Evolutionary conservation across 305 asterid genomes (phyloP).

Genomic region (Fraxinus sp.): DNA sequence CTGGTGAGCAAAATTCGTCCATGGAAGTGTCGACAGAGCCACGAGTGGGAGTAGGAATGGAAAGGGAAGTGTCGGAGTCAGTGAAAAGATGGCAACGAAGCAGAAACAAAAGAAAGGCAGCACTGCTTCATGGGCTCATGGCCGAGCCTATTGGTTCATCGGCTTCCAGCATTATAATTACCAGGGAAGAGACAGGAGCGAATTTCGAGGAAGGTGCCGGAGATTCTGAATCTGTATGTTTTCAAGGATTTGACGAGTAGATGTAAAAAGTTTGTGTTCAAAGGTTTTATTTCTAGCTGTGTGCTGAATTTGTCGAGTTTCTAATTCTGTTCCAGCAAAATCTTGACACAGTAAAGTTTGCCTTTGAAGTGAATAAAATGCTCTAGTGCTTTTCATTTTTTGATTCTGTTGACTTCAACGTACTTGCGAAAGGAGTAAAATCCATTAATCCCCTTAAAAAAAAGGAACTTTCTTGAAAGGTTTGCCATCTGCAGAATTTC

Average conservation of each 20-base stretch:
- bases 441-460: no score
- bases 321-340: background rate
- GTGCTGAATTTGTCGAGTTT: background rate
- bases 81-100: conserved; percentile 48
- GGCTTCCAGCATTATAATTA: conserved; percentile 45
- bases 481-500: no score
- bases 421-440: no score
- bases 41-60: background rate
- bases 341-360: background rate
- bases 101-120: conserved; percentile 55
- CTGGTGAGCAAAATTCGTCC: conserved; percentile 2
- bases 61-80: conserved; percentile 30
- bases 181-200: conserved; percentile 29
- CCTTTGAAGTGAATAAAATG: no score
- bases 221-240: conserved; percentile 57
- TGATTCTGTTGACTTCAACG: no score
- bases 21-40: conserved; percentile 18
- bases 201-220: conserved; percentile 39
- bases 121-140: conserved; percentile 24
- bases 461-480: no score
- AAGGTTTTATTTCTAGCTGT: background rate
- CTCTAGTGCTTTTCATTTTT: no score
- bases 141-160: conserved; percentile 22
- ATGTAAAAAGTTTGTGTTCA: background rate
- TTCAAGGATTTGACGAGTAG: conserved; percentile 8